Conservation (phyloP, 257 asterid species). For the Rehmannia glutinosa region DNA sequence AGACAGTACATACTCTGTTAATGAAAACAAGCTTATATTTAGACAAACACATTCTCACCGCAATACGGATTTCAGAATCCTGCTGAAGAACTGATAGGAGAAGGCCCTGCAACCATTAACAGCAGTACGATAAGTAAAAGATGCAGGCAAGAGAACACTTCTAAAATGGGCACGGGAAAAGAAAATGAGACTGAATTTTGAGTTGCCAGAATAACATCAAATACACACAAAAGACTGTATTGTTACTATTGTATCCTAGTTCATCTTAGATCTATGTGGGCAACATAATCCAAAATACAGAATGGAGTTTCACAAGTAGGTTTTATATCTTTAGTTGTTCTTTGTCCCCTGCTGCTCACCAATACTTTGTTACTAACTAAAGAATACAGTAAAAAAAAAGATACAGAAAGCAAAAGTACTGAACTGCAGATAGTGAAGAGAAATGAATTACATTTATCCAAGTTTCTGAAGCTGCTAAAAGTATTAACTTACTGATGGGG, state of each 20-base stretch:
- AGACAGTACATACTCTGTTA: not conserved
- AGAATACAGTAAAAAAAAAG: not conserved
- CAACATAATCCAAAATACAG: not conserved
- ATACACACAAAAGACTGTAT: not conserved
- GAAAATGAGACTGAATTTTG: not conserved
- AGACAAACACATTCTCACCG: constrained; percentile 52
- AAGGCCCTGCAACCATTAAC: constrained; percentile 63
- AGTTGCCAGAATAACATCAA: not conserved
- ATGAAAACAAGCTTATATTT: constrained; percentile 4
- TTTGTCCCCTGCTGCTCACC: constrained; percentile 10
- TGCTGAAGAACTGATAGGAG: constrained; percentile 86
- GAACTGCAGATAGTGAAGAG: not conserved
- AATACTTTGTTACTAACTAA: not conserved
- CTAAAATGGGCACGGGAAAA: not conserved
- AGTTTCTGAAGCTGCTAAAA: constrained; percentile 4
- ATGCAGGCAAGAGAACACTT: not conserved
- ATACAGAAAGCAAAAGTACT: not conserved
- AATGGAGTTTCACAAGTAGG: not conserved
- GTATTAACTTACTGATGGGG: constrained; percentile 67
- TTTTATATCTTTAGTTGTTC: not conserved
- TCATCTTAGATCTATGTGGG: not conserved
- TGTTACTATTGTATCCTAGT: not conserved
- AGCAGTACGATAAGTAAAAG: constrained; percentile 11
- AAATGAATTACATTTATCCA: not conserved
- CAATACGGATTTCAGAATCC: constrained; percentile 82